These are phyloP conservation scores for Gossypium lobatum DNA, from an alignment of 441 rosid genomes.

Conservation along the genomic window DNA sequence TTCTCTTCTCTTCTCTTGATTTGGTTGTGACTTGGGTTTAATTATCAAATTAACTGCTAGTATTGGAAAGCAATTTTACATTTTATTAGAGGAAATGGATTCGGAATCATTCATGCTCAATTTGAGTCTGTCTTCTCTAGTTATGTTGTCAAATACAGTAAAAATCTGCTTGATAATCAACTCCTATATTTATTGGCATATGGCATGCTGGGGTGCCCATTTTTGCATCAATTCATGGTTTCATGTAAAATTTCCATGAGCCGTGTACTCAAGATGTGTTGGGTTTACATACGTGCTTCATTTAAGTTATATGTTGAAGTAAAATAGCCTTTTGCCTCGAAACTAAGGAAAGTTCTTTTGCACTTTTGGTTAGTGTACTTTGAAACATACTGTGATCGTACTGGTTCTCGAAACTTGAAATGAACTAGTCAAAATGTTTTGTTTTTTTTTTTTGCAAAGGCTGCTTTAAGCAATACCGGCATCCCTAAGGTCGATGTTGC, in stretches of 20 bases:
- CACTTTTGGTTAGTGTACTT: neutral
- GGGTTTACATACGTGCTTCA: neutral
- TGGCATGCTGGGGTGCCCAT: too few species aligned
- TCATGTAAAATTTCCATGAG: too few species aligned
- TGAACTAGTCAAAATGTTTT: neutral
- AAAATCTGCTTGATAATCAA: neutral
- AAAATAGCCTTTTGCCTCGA: neutral
- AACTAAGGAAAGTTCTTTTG: neutral
- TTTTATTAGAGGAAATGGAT: neutral
- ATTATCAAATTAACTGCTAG: neutral
- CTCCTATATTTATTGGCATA: neutral
- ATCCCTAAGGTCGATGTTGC: conserved; percentile 67
- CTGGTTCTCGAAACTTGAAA: neutral
- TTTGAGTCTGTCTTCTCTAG: neutral
- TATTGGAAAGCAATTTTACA: neutral
- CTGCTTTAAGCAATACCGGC: conserved; percentile 85
- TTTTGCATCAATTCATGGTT: too few species aligned
- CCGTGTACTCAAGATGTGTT: too few species aligned
- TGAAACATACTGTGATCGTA: neutral
- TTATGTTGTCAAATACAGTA: neutral
- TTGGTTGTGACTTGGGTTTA: neutral
- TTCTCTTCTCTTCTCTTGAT: neutral
- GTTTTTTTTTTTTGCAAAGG: conserved; percentile 30
- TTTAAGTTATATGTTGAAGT: neutral
- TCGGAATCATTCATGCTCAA: neutral